Base-by-base conservation (phyloP, 441 rosid genomes). In the Eutrema salsugineum region DNA sequence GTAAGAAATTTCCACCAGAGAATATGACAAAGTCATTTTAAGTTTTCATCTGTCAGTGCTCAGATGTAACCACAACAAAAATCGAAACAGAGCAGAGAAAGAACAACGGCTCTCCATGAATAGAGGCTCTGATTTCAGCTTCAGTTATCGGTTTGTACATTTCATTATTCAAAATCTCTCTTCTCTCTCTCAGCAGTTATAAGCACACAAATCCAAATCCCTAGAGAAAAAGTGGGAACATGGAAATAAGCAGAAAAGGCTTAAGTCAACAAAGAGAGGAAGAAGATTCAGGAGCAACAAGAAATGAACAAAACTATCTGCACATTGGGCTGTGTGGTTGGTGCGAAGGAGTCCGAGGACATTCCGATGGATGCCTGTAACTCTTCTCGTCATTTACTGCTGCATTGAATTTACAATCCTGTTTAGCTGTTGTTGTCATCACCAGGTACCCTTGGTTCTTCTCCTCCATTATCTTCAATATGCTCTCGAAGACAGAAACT, bases 271-370 rank as follows among this genome's bases (percentile, higher is more conserved):
- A 63, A 63, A 47, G 43, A 54, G 75, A 61, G 59, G 19, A 64
- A 19, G 63, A 36, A 36, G 63, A 36, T 40, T 2, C 43, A 56
- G 44, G 35, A 35, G 43, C 62, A 56, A 56, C 62, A 56, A 56
- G 7, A 3, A 38, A 40, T 8, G 36, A 60, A 60, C 5, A 66
- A 58, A 33, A n/a, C 70, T 84, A 84, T 83, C 81, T 86, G 82
- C 91, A 86, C 81, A 86, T 71, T 20, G 92, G 88, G 30, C 83
- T 85, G 40, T 83, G 90, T 77, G 85, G 79, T 58, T 80, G 84
- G 61, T 80, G 87, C 19, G 87, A 73, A 7, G 88, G 90, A 70
- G 88, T 80, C 17, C 58, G 72, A 32, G 79, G 85, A 73, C 77
- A 70, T 36, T 78, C 82, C 40, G 83, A 77, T 15, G 86, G 71